A percentile compares a stretch with the other conserved stretches of the same genome.
phyloP scores from a whole-genome alignment of 441 rosid species.

The Erodium chrysanthum region DNA sequence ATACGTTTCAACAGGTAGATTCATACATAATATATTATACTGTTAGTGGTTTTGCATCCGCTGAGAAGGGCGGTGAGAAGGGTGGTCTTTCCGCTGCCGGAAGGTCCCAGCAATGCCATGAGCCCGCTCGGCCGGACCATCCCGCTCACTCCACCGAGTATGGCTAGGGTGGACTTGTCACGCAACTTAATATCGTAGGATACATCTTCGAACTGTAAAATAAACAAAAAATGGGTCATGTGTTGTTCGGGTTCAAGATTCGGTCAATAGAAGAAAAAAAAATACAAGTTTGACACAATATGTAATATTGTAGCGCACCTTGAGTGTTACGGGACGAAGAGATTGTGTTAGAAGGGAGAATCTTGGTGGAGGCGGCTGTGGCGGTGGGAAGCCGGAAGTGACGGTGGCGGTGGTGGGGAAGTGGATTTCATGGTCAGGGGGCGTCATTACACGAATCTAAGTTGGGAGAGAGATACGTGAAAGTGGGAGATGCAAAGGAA shows the following conservation, averaged over 20 bases:
- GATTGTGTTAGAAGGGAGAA: constrained; percentile 44
- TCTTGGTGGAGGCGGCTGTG: constrained; percentile 19
- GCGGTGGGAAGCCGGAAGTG: background rate
- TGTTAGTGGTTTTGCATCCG: no score
- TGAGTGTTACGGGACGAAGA: constrained; percentile 48
- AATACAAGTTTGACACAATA: no score
- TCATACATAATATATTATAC: no score
- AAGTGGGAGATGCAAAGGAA: no score
- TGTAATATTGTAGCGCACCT: no score
- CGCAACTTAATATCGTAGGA: constrained; percentile 37
- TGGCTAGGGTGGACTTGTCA: constrained; percentile 36
- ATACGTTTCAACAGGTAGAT: no score
- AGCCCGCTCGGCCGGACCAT: constrained; percentile 64
- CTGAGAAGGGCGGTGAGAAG: constrained; percentile 72
- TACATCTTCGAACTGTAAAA: constrained; percentile 61
- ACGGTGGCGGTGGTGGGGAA: constrained; percentile 8
- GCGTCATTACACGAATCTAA: constrained; percentile 30
- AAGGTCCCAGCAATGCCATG: constrained; percentile 86
- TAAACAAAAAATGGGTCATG: no score
- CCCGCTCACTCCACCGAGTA: constrained; percentile 62
- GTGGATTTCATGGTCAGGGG: constrained; percentile 42
- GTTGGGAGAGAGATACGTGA: no score
- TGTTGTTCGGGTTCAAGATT: no score
- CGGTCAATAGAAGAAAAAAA: no score
- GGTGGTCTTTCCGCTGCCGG: constrained; percentile 91